phyloP scores from a whole-genome alignment of 495 filamentous ascomycete species.

The Penicillium turbatum region DNA sequence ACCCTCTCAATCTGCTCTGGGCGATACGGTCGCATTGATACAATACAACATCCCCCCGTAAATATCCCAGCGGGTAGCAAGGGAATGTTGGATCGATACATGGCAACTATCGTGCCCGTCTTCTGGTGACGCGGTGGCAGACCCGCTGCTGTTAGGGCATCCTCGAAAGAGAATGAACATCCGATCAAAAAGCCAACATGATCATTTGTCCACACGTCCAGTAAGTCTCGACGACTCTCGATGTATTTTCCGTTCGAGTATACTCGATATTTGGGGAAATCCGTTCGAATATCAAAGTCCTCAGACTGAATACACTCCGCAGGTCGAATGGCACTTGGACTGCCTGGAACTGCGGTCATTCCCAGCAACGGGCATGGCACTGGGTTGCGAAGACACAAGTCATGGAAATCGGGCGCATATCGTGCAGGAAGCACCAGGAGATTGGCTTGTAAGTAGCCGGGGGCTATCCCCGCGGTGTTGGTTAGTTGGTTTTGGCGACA shows the following conservation, averaged over 20 bases:
- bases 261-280: constrained; percentile 51
- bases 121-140: constrained; percentile 42
- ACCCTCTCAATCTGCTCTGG: constrained; percentile 43
- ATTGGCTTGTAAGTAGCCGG: constrained; percentile 54
- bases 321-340: constrained; percentile 18
- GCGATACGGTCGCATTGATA: constrained; percentile 53
- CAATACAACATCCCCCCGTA: constrained; percentile 41
- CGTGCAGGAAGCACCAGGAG: constrained; percentile 49
- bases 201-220: constrained; percentile 42
- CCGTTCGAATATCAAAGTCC: constrained; percentile 48
- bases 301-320: constrained; percentile 21
- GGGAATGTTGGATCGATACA: constrained; percentile 51
- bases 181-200: constrained; percentile 57
- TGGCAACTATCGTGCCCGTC: constrained; percentile 40
- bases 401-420: constrained; percentile 49
- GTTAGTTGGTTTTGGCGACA: constrained; percentile 38
- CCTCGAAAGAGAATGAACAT: constrained; percentile 55
- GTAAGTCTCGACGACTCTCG: constrained; percentile 30
- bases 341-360: constrained; percentile 20
- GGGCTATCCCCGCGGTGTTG: constrained; percentile 48
- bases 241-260: constrained; percentile 38
- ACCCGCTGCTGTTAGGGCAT: constrained; percentile 41
- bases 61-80: constrained; percentile 52
- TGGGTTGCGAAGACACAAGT: constrained; percentile 52
- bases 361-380: constrained; percentile 55